Evolutionary conservation across 495 filamentous ascomycete genomes (phyloP), one percentile per base, ranked within the genome.

Genomic region (Penicillium fimorum): DNA sequence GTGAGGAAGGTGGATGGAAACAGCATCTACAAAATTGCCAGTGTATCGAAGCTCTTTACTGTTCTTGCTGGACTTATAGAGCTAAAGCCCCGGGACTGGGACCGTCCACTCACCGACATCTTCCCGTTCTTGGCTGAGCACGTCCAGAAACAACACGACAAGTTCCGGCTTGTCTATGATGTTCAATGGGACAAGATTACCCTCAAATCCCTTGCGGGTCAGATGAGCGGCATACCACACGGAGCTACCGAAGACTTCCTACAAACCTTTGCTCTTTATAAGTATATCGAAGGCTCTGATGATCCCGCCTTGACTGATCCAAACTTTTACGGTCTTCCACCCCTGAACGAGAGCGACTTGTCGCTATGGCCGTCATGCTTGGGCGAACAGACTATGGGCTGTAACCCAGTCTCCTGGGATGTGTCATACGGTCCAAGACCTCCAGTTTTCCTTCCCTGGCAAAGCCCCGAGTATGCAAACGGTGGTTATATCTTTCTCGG

Each of bases 401-500:
- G 46, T 13, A 48, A 48, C 17, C 46, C 46, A 33, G 46, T 48
- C 7, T 15, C 46, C 4, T 48, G 46, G 46, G 46, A 48, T 33
- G 46, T 17, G 8, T 29, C 29, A 22, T 52, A 71, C 24, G 63
- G 64, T 2, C 17, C 52, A 20, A 57, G 55, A 1, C 50, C 56
- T 40, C 82, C 82, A 0, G 73, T 78, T 8, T 82, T 76, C 58
- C 58, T 70, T 1, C 75, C 82, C 4, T 75, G 69, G 37, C 59
- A 74, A 8, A 80, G 75, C 5, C 77, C 83, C 0, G 73, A 76
- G 13, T 87, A 86, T 64, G 82, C 82, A 11, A 84, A 86, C 64
- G 76, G 73, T 4, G 81, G 72, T 0, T 84, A 75, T 56, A 73
- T 77, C 43, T 70, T 85, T 44, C 70, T 86, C 12, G 77, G 76